Evolutionary conservation across 139 green algal species (phyloP), one percentile per base, ranked within the genome.

Genomic region (Coelastrella sp.): DNA sequence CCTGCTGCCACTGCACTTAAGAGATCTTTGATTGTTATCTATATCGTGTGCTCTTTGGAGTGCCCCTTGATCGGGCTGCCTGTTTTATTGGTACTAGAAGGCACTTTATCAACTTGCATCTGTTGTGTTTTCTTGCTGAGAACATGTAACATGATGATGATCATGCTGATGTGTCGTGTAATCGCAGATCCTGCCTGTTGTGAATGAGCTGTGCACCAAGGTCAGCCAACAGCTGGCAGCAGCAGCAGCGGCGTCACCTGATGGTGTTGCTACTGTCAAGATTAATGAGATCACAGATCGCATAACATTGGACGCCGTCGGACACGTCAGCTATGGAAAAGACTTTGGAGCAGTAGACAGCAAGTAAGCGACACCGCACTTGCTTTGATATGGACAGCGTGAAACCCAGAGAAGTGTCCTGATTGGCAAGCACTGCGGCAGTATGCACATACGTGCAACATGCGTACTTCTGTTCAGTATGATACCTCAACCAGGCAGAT

Each of bases 331-430:
- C 6, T 88, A 88, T 58, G 83, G 83, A 4, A 66, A 23, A 19
- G 83, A 88, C 56, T 81, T 80, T 80, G 83, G 83, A 61, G 83
- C 83, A n/a, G 83, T 88, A 19, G 61, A 75, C 4, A 57, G 71
- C 2, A 88, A 88, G 83, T 88, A 61, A 88, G 83, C 16, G 58
- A 17, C 17, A 32, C 16, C 11, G 10, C 71, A 77, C 11, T 3
- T n/a, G n/a, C n/a, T n/a, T n/a, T n/a, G n/a, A n/a, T n/a, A n/a
- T n/a, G n/a, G n/a, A n/a, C n/a, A n/a, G n/a, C n/a, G n/a, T n/a
- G n/a, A n/a, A n/a, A n/a, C n/a, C n/a, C n/a, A n/a, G n/a, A n/a
- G n/a, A n/a, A n/a, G n/a, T n/a, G n/a, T n/a, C n/a, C n/a, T n/a
- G n/a, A n/a, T n/a, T n/a, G n/a, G n/a, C n/a, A n/a, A n/a, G n/a